phyloP scores from a whole-genome alignment of 169 alveolate species.

The Theileria luwenshuni region DNA sequence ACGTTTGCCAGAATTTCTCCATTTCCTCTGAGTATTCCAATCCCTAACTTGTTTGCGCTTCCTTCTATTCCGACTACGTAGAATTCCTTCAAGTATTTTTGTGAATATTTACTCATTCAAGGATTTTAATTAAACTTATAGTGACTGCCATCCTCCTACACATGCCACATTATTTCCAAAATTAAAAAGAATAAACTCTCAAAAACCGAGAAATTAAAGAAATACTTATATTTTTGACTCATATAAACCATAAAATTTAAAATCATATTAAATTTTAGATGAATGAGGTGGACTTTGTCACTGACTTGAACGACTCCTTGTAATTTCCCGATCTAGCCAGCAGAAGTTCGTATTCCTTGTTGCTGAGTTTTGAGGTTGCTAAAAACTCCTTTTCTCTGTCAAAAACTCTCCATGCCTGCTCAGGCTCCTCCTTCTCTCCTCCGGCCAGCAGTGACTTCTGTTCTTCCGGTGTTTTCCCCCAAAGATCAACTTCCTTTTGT shows the following conservation, averaged over 20 bases:
- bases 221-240: too few relatives aligned
- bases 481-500: conserved; percentile 70
- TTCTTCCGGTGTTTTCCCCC: conserved; percentile 80
- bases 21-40: conserved; percentile 91
- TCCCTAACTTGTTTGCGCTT: conserved; percentile 97
- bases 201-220: too few relatives aligned
- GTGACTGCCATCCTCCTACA: not conserved
- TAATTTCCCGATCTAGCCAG: conserved; percentile 26
- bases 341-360: conserved; percentile 17
- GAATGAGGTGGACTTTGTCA: conserved; percentile 27
- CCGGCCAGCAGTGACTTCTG: conserved; percentile 47
- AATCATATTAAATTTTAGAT: not conserved
- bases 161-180: too few relatives aligned
- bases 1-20: conserved; percentile 95
- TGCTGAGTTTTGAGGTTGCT: conserved; percentile 6
- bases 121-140: not conserved
- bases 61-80: conserved; percentile 95
- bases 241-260: too few relatives aligned
- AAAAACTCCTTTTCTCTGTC: conserved; percentile 55
- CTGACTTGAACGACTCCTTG: conserved; percentile 17
- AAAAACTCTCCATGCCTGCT: conserved; percentile 60
- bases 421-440: conserved; percentile 14
- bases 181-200: too few relatives aligned
- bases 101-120: conserved; percentile 11
- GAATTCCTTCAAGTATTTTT: conserved; percentile 20